Base-by-base conservation (phyloP, 768 basidiomycete species). In the Auricularia sp. region DNA sequence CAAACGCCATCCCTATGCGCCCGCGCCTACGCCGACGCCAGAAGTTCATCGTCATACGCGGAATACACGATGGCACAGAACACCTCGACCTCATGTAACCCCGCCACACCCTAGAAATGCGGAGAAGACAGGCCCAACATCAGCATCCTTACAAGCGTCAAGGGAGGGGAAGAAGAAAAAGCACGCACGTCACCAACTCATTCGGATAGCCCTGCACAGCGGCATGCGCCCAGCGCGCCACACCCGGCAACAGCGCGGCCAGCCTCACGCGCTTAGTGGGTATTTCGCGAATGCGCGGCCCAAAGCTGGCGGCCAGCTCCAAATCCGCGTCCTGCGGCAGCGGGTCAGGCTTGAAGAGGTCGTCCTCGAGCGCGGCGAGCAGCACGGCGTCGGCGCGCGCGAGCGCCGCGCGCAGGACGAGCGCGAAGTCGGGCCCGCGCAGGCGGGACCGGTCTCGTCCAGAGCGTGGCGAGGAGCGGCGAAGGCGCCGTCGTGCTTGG, bases 171-270 rank as follows among this genome's bases (percentile, higher is more conserved):
- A 47, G 18, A 21, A 5, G 47, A 10, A 51, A 51, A 51, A 51
- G 16, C 11, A 53, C 59, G 64, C 71, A 92, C 93, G 77, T 94
- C 91, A 92, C 82, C 67, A 93, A 76, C 72, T 90, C 90, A 72
- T 91, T 92, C 42, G 90, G 91, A 63, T 87, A 72, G 18, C 82
- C 83, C 67, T 84, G 81, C 68, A 93, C 72, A 44, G 86, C 86
- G 65, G 84, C 65, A 67, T 83, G 83, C 69, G 86, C 87, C 91
- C 93, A 93, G 64, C 84, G 77, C 63, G 88, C 85, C 51, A 97
- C 75, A 1, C 84, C 88, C 3, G 93, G 94, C 35, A 98, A 75
- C 68, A 96, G 75, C 4, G 87, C 85, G 14, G 92, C 95, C 14
- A 97, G 74, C 58, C 90, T 78, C 61, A 91, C 82, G 68, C 82